These are phyloP conservation scores for Phascolomyces articulosus DNA, from an alignment of 371 early-diverging fungal species.

Conservation along the genomic window DNA sequence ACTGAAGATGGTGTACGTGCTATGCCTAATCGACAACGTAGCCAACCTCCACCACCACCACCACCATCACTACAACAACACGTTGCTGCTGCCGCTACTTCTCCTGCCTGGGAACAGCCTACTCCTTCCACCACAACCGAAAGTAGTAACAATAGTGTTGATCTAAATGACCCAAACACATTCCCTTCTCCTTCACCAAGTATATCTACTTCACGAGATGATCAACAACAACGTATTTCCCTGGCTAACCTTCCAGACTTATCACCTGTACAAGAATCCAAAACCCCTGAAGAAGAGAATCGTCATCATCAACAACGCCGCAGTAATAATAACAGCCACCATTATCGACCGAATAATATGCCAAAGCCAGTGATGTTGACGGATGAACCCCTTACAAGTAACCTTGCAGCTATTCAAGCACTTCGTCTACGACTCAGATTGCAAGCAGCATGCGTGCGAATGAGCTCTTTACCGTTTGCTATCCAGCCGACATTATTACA, in stretches of 20 bases:
- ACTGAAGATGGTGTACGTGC: constrained; percentile 33
- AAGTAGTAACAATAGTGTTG: neutral
- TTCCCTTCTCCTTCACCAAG: constrained; percentile 3
- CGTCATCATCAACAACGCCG: neutral
- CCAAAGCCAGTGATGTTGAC: constrained; percentile 22
- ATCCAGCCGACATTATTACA: constrained; percentile 36
- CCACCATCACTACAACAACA: too few species aligned
- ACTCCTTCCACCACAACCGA: neutral
- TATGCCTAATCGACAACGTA: constrained; percentile 10
- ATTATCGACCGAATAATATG: neutral
- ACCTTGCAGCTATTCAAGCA: constrained; percentile 33
- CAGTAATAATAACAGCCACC: too few species aligned
- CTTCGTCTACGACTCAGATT: constrained; percentile 27
- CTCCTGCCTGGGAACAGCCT: neutral
- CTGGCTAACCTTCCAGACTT: constrained; percentile 11
- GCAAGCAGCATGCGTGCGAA: constrained; percentile 24
- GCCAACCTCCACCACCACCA: neutral
- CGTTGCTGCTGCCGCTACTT: neutral
- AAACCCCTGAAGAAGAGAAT: neutral
- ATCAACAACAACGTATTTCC: constrained; percentile 4
- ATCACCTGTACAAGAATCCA: constrained; percentile 11
- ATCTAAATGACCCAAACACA: constrained; percentile 4
- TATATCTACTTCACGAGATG: neutral
- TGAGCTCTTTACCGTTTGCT: constrained; percentile 26
- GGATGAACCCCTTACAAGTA: constrained; percentile 26